Conservation (phyloP, 768 basidiomycete genomes). For the Agaricus sinodeliciosus region DNA sequence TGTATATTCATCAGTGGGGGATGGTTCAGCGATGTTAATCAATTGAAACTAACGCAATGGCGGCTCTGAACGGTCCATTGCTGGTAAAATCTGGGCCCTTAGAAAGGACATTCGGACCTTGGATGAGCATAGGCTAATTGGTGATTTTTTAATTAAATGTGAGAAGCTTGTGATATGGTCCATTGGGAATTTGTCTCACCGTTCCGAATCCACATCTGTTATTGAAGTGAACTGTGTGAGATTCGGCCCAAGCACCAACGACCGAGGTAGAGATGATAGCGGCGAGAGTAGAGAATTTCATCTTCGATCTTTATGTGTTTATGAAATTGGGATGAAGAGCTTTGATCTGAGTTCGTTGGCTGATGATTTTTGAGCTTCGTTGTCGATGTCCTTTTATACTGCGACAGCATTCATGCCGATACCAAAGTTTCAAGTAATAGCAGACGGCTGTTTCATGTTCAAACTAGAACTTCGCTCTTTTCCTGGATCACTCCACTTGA, state of each 20-base stretch:
- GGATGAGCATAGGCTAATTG: conserved; percentile 20
- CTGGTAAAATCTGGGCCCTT: conserved; percentile 22
- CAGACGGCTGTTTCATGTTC: too few relatives aligned
- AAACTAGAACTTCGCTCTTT: too few relatives aligned
- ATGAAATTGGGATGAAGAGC: not conserved
- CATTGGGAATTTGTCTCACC: conserved; percentile 13
- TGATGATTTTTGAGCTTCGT: too few relatives aligned
- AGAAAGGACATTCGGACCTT: conserved; percentile 22
- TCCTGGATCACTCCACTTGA: too few relatives aligned
- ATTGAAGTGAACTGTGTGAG: conserved; percentile 29
- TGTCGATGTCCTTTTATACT: too few relatives aligned
- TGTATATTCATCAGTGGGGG: not conserved
- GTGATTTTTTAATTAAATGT: not conserved
- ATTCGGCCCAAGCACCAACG: conserved; percentile 21
- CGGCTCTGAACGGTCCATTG: conserved; percentile 23
- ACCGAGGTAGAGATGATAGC: conserved; percentile 15
- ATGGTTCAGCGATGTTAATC: not conserved
- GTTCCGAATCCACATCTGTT: conserved; percentile 29
- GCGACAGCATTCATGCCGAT: too few relatives aligned
- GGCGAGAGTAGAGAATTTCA: conserved; percentile 9
- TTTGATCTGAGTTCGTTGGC: not conserved
- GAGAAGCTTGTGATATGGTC: too few relatives aligned
- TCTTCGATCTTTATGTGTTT: not conserved
- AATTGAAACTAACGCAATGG: conserved; percentile 25
- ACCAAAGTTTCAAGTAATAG: too few relatives aligned